phyloP scores from a whole-genome alignment of 2,329 filamentous ascomycete species.

The Phyllosticta citriasiana region DNA sequence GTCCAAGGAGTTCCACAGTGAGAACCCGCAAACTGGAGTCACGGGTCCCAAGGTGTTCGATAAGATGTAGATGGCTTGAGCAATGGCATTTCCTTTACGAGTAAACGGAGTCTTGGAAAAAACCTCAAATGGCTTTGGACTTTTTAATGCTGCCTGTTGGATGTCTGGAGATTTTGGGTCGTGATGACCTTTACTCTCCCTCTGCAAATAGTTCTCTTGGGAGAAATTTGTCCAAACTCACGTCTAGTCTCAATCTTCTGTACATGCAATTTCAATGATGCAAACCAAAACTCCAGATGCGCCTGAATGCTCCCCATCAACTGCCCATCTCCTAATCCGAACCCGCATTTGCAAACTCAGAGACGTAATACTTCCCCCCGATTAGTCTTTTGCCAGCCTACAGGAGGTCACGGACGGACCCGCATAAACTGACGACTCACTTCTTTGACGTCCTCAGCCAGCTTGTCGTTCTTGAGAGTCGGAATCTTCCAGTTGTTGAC shows the following conservation, averaged over 20 bases:
- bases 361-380: constrained; percentile 1
- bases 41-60: constrained; percentile 3
- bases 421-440: constrained; percentile 8
- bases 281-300: background rate
- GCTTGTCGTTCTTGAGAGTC: background rate
- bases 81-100: background rate
- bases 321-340: background rate
- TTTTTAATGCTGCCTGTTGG: too few species aligned
- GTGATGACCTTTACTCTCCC: too few species aligned
- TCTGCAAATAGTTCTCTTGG: too few species aligned
- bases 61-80: constrained; percentile 1
- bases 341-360: constrained; percentile 4
- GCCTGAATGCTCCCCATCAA: background rate
- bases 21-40: background rate
- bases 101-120: too few species aligned
- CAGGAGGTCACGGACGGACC: background rate
- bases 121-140: background rate
- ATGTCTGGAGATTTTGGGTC: too few species aligned
- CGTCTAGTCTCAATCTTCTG: background rate
- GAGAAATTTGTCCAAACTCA: too few species aligned
- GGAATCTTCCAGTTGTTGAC: constrained; percentile 73
- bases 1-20: background rate
- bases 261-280: background rate
- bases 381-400: background rate
- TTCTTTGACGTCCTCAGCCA: constrained; percentile 4